A percentile compares a stretch with the other conserved stretches of the same genome.
Evolutionary conservation across 2,329 filamentous ascomycete species (phyloP).

Genomic region (Epichloe uncinata): DNA sequence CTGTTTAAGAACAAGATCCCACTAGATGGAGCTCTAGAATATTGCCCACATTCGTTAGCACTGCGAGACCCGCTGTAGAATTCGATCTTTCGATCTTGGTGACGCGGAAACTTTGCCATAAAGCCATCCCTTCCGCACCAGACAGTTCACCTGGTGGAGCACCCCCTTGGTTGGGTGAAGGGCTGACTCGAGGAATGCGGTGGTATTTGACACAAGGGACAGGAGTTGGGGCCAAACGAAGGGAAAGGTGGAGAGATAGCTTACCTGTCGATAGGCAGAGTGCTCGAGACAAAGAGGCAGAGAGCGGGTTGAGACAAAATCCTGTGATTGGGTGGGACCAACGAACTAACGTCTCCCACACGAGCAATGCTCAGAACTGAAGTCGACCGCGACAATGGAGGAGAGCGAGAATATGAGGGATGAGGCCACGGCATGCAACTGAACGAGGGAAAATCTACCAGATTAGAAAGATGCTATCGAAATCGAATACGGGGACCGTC

Average conservation of each 20-base stretch:
- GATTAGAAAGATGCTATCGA: slow-evolving; percentile 7
- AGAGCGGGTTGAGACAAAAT: slow-evolving; percentile 32
- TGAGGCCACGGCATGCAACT: slow-evolving; percentile 25
- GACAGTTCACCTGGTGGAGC: slow-evolving; percentile 7
- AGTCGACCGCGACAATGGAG: slow-evolving; percentile 31
- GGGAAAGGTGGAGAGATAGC: slow-evolving; percentile 19
- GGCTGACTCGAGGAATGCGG: slow-evolving; percentile 16
- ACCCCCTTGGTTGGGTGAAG: slow-evolving; percentile 17
- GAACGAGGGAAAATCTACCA: slow-evolving; percentile 8
- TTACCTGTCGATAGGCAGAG: slow-evolving; percentile 37
- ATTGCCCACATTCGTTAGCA: slow-evolving; percentile 19
- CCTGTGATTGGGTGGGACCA: slow-evolving; percentile 40
- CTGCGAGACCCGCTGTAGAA: slow-evolving; percentile 10
- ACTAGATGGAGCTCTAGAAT: slow-evolving; percentile 28
- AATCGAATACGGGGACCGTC: slow-evolving; percentile 6
- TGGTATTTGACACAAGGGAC: slow-evolving; percentile 11
- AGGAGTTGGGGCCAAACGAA: neutral
- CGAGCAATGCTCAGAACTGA: slow-evolving; percentile 28
- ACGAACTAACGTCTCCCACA: slow-evolving; percentile 54
- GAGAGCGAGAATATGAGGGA: slow-evolving; percentile 22
- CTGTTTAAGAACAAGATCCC: slow-evolving; percentile 32
- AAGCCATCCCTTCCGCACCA: slow-evolving; percentile 6
- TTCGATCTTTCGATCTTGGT: slow-evolving; percentile 10
- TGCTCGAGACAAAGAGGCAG: slow-evolving; percentile 23
- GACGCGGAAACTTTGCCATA: slow-evolving; percentile 9